Evolutionary conservation across 352 stramenopile genomes (phyloP).

Genomic region (Phytophthora pisi): DNA sequence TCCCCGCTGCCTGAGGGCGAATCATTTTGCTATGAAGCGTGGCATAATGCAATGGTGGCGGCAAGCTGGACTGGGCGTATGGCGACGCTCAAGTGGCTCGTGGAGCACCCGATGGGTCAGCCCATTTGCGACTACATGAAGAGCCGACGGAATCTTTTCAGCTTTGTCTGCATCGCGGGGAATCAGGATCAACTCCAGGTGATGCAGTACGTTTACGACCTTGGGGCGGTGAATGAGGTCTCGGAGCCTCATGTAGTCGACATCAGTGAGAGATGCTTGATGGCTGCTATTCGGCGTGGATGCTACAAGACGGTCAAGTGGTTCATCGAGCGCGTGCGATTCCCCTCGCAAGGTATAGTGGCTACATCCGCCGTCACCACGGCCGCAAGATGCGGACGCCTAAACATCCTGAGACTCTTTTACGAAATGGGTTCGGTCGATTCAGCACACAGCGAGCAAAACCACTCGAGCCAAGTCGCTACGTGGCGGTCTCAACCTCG

Average conservation of each 20-base stretch:
- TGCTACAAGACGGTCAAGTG: slow-evolving; percentile 2
- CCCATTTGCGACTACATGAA: background rate
- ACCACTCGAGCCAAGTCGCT: background rate
- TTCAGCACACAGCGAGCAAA: background rate
- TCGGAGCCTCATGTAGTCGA: background rate
- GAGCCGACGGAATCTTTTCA: background rate
- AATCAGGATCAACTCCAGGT: background rate
- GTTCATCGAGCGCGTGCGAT: slow-evolving; percentile 2
- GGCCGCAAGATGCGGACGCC: background rate
- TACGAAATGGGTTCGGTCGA: background rate
- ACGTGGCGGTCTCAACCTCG: slow-evolving; percentile 1
- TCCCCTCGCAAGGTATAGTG: background rate
- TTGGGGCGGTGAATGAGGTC: background rate
- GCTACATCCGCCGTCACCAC: background rate
- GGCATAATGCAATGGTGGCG: background rate
- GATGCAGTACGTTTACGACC: slow-evolving; percentile 4
- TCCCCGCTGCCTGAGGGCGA: background rate
- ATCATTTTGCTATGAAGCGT: background rate
- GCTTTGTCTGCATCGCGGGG: background rate
- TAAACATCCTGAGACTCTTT: slow-evolving; percentile 5
- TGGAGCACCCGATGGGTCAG: slow-evolving; percentile 7
- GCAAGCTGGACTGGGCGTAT: background rate
- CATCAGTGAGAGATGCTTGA: background rate
- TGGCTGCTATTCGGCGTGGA: background rate
- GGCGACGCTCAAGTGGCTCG: slow-evolving; percentile 8